These are phyloP conservation scores for Warburgia ugandensis DNA, from an alignment of 164 flowering plant genomes.

Conservation along the genomic window DNA sequence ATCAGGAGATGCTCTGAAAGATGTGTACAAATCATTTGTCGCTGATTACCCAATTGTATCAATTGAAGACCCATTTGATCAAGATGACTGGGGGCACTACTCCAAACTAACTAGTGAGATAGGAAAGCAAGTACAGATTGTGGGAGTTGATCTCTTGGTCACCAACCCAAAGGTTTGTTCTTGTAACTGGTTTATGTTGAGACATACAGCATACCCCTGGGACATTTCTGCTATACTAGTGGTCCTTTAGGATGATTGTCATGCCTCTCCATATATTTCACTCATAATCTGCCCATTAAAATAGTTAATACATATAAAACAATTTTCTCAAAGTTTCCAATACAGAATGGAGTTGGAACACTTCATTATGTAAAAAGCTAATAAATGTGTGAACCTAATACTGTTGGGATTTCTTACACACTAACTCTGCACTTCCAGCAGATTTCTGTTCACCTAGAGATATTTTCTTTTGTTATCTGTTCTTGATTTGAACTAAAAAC, in stretches of 20 bases:
- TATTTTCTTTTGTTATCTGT: too few species aligned
- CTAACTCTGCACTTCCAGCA: too few species aligned
- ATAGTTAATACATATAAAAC: too few species aligned
- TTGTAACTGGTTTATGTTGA: background rate
- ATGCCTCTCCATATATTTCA: background rate
- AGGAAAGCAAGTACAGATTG: conserved; percentile 29
- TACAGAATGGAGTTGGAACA: too few species aligned
- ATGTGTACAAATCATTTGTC: conserved; percentile 32
- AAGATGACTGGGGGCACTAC: conserved; percentile 36
- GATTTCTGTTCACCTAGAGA: too few species aligned
- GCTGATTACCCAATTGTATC: too few species aligned
- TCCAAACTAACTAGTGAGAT: conserved; percentile 26
- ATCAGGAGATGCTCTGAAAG: conserved; percentile 25
- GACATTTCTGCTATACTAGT: background rate
- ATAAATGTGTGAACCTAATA: too few species aligned
- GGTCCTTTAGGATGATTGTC: background rate
- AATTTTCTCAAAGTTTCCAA: too few species aligned
- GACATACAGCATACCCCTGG: background rate
- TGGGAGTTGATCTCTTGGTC: conserved; percentile 30
- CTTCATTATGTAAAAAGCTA: too few species aligned
- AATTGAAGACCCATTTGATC: conserved; percentile 35
- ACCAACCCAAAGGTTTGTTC: conserved; percentile 26
- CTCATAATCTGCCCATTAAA: too few species aligned
- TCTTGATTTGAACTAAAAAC: too few species aligned
- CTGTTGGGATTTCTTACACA: too few species aligned